Conservation (phyloP, 495 filamentous ascomycete genomes). For the Xylaria castorea region DNA sequence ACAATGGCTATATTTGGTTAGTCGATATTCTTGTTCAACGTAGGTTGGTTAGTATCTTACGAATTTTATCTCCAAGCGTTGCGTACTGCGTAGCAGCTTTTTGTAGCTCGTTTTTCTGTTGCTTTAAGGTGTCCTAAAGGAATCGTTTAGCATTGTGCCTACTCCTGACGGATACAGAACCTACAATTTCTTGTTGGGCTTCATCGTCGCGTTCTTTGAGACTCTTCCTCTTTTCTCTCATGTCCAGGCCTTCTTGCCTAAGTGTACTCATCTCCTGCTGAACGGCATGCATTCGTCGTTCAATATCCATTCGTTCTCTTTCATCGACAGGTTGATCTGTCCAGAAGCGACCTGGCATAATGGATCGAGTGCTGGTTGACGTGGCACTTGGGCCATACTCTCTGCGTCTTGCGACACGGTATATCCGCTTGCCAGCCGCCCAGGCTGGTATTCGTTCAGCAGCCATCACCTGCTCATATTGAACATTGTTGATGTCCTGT, state of each 20-base stretch:
- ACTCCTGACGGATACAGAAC: conserved; percentile 24
- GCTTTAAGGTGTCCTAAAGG: conserved; percentile 42
- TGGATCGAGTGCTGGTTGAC: conserved; percentile 64
- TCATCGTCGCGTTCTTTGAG: conserved; percentile 21
- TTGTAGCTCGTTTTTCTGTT: conserved; percentile 61
- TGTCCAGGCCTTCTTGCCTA: conserved; percentile 44
- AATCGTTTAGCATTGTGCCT: conserved; percentile 33
- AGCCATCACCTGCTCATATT: conserved; percentile 65
- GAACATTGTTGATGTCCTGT: conserved; percentile 65
- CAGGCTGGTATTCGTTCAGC: conserved; percentile 60
- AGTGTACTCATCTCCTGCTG: conserved; percentile 46
- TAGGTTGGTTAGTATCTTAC: conserved; percentile 48
- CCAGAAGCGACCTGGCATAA: conserved; percentile 69
- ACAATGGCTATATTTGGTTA: conserved; percentile 55
- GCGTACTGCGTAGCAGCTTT: conserved; percentile 65
- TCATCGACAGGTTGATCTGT: conserved; percentile 77
- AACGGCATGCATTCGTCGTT: conserved; percentile 45
- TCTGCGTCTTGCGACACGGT: conserved; percentile 65
- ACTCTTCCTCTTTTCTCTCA: conserved; percentile 22
- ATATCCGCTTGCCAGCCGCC: conserved; percentile 66
- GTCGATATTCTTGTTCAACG: background rate
- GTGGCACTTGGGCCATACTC: conserved; percentile 76
- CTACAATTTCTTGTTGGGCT: conserved; percentile 41
- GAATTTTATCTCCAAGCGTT: conserved; percentile 72
- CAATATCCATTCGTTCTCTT: conserved; percentile 60